These are phyloP conservation scores for Sphagnum contortum DNA, from an alignment of 225 moss, liverwort and hornwort species.

Conservation along the genomic window DNA sequence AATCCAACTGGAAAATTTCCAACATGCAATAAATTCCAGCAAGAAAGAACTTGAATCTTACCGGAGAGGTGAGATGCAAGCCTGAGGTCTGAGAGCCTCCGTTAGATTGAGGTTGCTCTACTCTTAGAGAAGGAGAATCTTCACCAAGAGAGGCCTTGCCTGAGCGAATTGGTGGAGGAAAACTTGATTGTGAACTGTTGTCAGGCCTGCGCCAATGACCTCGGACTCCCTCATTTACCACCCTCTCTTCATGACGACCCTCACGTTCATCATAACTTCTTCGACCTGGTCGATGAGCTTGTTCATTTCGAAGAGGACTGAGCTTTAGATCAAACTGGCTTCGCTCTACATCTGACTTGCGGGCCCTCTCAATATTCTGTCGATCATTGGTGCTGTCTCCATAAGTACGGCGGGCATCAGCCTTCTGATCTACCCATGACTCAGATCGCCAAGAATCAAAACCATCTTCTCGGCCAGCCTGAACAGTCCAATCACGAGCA, in stretches of 20 bases:
- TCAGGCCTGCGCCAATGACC: conserved; percentile 65
- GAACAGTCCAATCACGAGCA: neutral
- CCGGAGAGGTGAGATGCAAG: too few species aligned
- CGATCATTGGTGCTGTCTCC: conserved; percentile 21
- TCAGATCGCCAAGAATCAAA: conserved; percentile 31
- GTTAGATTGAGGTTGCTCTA: conserved; percentile 20
- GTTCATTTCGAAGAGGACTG: conserved; percentile 29
- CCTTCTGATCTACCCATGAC: conserved; percentile 9
- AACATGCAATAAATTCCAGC: too few species aligned
- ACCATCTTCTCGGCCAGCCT: conserved; percentile 41
- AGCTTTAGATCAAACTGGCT: conserved; percentile 29
- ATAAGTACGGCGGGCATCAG: conserved; percentile 26
- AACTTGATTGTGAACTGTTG: conserved; percentile 6
- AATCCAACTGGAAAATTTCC: too few species aligned
- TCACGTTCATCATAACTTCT: conserved; percentile 74
- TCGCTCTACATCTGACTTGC: conserved; percentile 50
- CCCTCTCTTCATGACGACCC: conserved; percentile 54
- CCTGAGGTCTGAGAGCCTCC: too few species aligned
- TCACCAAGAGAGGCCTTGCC: conserved; percentile 79
- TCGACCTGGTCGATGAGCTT: conserved; percentile 31
- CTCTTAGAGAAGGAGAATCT: conserved; percentile 61
- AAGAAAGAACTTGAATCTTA: too few species aligned
- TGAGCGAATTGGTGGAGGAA: conserved; percentile 62
- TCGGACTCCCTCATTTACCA: conserved; percentile 50
- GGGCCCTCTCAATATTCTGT: conserved; percentile 26